phyloP scores from a whole-genome alignment of 1,284 basidiomycete genomes.

The Cryptococcus floricola region DNA sequence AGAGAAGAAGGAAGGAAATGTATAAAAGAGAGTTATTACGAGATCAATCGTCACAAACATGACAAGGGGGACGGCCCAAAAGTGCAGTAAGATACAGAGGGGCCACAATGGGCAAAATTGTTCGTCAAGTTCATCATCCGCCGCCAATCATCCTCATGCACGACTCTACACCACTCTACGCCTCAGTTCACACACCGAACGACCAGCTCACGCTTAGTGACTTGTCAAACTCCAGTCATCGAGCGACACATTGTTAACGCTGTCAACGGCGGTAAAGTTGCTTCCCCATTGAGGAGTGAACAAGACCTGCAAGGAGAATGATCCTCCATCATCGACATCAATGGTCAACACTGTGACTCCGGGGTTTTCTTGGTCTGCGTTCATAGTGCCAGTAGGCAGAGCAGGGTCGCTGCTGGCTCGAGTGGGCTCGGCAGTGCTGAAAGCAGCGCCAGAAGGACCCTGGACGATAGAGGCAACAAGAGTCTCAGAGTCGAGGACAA shows the following conservation, averaged over 20 bases:
- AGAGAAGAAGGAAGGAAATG: not conserved
- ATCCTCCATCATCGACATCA: conserved; percentile 61
- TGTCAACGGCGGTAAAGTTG: conserved; percentile 58
- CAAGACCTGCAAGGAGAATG: conserved; percentile 69
- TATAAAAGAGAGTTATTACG: not conserved
- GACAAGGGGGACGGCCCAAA: too few species aligned
- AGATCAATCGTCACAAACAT: not conserved
- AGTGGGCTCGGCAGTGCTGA: conserved; percentile 35
- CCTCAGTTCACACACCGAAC: not conserved
- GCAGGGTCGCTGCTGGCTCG: conserved; percentile 63
- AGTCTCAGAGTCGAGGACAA: conserved; percentile 61
- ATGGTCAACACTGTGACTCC: conserved; percentile 78
- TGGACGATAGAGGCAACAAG: conserved; percentile 56
- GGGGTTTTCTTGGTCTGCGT: conserved; percentile 66
- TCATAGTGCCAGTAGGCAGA: conserved; percentile 54
- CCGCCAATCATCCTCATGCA: not conserved
- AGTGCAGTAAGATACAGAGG: not conserved
- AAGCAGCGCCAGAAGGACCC: conserved; percentile 42
- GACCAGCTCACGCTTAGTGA: conserved; percentile 54
- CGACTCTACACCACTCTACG: not conserved
- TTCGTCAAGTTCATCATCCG: not conserved
- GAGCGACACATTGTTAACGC: conserved; percentile 63
- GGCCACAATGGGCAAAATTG: not conserved
- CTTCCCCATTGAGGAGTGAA: conserved; percentile 78
- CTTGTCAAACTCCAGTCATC: conserved; percentile 68